These are phyloP conservation scores for Dothistroma pini DNA, from an alignment of 2,329 filamentous ascomycete species.

Conservation along the genomic window DNA sequence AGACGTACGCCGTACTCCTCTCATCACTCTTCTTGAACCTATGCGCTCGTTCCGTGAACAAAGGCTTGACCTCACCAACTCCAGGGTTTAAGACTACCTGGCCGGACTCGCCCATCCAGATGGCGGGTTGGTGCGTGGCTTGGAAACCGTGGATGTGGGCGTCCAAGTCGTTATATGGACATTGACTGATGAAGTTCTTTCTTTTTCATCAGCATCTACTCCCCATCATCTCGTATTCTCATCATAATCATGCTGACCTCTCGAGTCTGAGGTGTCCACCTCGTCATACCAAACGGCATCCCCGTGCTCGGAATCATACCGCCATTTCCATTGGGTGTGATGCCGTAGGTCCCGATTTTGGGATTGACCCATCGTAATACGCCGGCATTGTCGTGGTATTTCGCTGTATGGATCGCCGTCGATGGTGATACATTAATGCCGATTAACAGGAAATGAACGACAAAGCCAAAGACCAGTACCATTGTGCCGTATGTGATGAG, in stretches of 20 bases:
- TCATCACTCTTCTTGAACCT: constrained; percentile 45
- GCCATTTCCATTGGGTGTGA: constrained; percentile 34
- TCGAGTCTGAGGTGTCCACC: constrained; percentile 49
- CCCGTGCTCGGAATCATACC: constrained; percentile 37
- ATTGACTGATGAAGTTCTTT: constrained; percentile 49
- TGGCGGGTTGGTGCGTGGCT: constrained; percentile 50
- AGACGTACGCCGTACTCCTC: constrained; percentile 45
- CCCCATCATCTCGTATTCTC: too few species aligned
- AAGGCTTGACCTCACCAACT: constrained; percentile 31
- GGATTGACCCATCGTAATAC: constrained; percentile 33
- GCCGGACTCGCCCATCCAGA: constrained; percentile 52
- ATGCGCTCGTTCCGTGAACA: constrained; percentile 43
- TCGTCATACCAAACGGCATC: constrained; percentile 48
- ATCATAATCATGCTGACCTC: constrained; percentile 15
- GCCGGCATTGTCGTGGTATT: constrained; percentile 28
- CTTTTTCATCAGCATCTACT: neutral
- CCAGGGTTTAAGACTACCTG: constrained; percentile 45
- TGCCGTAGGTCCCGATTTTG: constrained; percentile 33
- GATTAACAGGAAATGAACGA: neutral
- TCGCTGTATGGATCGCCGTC: neutral
- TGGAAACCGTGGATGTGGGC: constrained; percentile 48
- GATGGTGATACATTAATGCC: neutral
- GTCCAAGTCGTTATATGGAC: constrained; percentile 47
- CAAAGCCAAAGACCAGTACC: neutral
- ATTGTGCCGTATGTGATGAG: neutral